Percentiles rank a stretch among this genome's conserved stretches.
Evolutionary conservation across 345 rosid species (phyloP).

Genomic region (Gossypium turneri): DNA sequence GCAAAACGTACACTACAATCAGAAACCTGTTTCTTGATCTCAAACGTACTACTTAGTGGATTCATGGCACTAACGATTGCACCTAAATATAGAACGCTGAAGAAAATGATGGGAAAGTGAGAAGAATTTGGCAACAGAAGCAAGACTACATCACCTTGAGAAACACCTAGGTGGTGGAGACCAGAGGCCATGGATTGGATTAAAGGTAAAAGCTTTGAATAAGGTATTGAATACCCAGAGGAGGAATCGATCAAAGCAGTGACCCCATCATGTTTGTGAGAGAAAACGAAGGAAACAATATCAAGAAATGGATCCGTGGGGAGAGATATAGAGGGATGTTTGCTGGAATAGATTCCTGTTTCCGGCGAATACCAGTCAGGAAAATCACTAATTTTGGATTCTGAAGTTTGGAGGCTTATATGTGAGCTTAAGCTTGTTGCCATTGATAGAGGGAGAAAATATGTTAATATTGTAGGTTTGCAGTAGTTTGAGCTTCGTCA

Average conservation of each 20-base stretch:
- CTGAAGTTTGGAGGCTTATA: neutral
- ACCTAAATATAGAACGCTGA: slow-evolving; percentile 56
- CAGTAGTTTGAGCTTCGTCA: neutral
- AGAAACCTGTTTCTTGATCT: slow-evolving; percentile 42
- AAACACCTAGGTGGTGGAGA: slow-evolving; percentile 47
- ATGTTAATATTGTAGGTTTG: neutral
- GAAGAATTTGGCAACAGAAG: slow-evolving; percentile 68
- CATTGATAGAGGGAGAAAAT: neutral
- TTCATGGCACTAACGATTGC: slow-evolving; percentile 65
- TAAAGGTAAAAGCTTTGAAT: slow-evolving; percentile 38
- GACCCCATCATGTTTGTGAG: slow-evolving; percentile 39
- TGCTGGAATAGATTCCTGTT: slow-evolving; percentile 64
- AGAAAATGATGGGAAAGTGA: slow-evolving; percentile 54
- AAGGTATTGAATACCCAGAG: slow-evolving; percentile 60
- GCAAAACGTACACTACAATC: slow-evolving; percentile 45
- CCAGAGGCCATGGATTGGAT: slow-evolving; percentile 55
- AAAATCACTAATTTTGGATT: neutral
- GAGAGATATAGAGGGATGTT: slow-evolving; percentile 38
- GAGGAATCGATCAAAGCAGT: slow-evolving; percentile 54
- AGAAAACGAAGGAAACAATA: slow-evolving; percentile 58
- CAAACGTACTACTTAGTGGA: slow-evolving; percentile 45
- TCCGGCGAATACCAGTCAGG: slow-evolving; percentile 41
- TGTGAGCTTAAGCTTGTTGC: slow-evolving; percentile 10
- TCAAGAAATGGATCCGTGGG: slow-evolving; percentile 55
- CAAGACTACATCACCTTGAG: slow-evolving; percentile 62